These are phyloP conservation scores for Candida sp. DNA, from an alignment of 1,139 yeast genomes.

Conservation along the genomic window DNA sequence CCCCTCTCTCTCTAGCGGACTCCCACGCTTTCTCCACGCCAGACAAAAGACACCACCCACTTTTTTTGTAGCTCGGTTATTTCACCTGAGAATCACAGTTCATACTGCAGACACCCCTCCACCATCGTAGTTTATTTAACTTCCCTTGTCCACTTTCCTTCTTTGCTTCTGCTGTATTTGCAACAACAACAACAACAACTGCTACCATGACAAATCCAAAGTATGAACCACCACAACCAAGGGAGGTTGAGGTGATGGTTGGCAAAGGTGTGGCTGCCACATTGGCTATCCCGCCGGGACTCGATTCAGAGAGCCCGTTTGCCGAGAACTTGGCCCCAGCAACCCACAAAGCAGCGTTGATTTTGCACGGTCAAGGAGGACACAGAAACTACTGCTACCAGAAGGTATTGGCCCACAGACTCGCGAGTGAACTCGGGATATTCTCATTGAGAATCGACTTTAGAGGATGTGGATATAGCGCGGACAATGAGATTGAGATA, in stretches of 20 bases:
- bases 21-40: background rate
- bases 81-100: background rate
- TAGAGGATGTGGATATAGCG: constrained; percentile 83
- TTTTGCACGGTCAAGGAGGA: constrained; percentile 82
- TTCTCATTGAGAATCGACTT: constrained; percentile 81
- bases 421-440: constrained; percentile 65
- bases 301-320: constrained; percentile 25
- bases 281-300: constrained; percentile 41
- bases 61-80: constrained; percentile 1
- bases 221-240: constrained; percentile 21
- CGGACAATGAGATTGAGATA: constrained; percentile 45
- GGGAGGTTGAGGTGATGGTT: constrained; percentile 42
- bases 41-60: background rate
- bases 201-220: constrained; percentile 4
- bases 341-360: constrained; percentile 42
- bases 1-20: too few relatives aligned
- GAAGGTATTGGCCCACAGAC: constrained; percentile 57
- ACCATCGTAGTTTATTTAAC: background rate
- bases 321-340: constrained; percentile 37
- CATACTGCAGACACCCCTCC: too few relatives aligned
- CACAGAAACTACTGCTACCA: constrained; percentile 85
- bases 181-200: constrained; percentile 3
- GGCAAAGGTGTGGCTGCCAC: constrained; percentile 44
- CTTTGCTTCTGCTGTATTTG: background rate
- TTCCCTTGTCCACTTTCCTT: background rate